Evolutionary conservation across 2,329 filamentous ascomycete species (phyloP).

Genomic region (Xylariomycetidae sp.): DNA sequence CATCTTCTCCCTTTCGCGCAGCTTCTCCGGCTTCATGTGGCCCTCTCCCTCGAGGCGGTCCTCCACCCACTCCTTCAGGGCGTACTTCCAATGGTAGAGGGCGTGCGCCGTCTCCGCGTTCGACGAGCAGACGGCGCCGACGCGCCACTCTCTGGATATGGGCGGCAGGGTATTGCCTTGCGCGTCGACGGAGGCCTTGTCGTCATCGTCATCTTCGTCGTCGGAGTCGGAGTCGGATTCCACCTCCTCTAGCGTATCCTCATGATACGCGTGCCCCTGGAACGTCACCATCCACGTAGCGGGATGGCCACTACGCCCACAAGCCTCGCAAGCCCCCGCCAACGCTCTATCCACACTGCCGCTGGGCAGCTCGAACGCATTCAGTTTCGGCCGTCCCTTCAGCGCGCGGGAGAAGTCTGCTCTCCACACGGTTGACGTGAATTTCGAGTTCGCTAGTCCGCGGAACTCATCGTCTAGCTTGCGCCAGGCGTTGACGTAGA

Average conservation of each 20-base stretch:
- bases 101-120: constrained; percentile 64
- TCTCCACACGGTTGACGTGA: constrained; percentile 66
- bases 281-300: constrained; percentile 60
- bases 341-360: constrained; percentile 29
- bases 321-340: constrained; percentile 55
- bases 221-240: constrained; percentile 34
- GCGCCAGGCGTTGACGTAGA: constrained; percentile 63
- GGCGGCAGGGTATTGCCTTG: constrained; percentile 31
- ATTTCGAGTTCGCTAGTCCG: constrained; percentile 63
- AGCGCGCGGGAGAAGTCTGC: constrained; percentile 59
- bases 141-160: constrained; percentile 33
- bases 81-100: constrained; percentile 69
- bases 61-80: constrained; percentile 67
- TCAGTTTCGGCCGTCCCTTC: constrained; percentile 57
- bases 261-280: constrained; percentile 59
- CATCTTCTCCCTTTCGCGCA: constrained; percentile 57
- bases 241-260: constrained; percentile 59
- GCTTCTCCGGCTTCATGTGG: constrained; percentile 48
- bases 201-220: constrained; percentile 26
- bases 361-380: constrained; percentile 37
- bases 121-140: constrained; percentile 35
- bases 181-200: constrained; percentile 31
- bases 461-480: constrained; percentile 67
- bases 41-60: constrained; percentile 53
- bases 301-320: constrained; percentile 62